Percentiles rank a stretch among this genome's conserved stretches.
Conservation (phyloP, 208 protist species). For the Crithidia brevicula region DNA sequence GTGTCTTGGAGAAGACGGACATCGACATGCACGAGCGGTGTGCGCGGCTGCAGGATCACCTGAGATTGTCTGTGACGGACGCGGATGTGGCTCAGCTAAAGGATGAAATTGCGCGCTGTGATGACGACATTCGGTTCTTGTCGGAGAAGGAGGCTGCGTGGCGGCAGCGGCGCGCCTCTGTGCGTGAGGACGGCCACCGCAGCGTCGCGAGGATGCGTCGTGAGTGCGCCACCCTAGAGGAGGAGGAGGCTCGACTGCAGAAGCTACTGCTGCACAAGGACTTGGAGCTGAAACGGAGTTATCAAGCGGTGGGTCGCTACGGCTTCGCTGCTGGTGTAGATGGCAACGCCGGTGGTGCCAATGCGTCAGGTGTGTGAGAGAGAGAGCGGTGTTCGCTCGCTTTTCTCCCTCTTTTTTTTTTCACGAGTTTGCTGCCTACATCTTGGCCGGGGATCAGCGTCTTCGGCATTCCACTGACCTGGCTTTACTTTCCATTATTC, state of each 20-base stretch:
- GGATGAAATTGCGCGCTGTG: constrained; percentile 37
- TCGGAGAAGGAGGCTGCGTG: constrained; percentile 25
- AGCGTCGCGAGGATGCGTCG: constrained; percentile 34
- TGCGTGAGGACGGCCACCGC: constrained; percentile 44
- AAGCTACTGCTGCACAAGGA: constrained; percentile 48
- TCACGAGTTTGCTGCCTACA: no score
- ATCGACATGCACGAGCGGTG: constrained; percentile 63
- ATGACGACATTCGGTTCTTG: constrained; percentile 23
- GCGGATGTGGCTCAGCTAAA: constrained; percentile 47
- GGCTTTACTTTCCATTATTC: background rate
- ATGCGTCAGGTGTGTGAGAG: background rate
- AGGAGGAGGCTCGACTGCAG: constrained; percentile 54
- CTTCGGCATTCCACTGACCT: no score
- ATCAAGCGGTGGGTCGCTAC: constrained; percentile 20
- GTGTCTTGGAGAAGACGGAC: constrained; percentile 50
- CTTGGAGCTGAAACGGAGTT: constrained; percentile 61
- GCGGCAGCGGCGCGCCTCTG: constrained; percentile 38
- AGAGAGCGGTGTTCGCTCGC: background rate
- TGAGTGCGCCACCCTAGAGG: constrained; percentile 53
- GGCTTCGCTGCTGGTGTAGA: background rate
- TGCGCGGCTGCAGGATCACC: constrained; percentile 53
- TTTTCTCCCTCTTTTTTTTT: no score
- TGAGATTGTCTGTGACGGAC: constrained; percentile 61
- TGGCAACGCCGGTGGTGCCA: background rate
- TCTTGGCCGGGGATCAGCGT: no score